A percentile compares a stretch with the other conserved stretches of the same genome.
phyloP scores from a whole-genome alignment of 306 rosid species.

The Morella rubra region DNA sequence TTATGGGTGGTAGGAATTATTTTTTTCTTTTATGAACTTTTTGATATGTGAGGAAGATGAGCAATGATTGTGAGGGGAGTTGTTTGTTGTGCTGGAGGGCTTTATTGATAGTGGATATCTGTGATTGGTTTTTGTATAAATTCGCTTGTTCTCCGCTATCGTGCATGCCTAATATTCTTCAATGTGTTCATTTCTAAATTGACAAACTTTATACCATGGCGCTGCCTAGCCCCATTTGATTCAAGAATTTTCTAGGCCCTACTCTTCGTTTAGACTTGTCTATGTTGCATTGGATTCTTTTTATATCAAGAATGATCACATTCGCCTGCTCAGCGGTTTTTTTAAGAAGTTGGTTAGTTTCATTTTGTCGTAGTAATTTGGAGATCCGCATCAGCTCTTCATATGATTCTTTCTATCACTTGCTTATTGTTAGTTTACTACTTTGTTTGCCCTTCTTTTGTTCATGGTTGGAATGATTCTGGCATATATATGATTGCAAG shows the following conservation, averaged over 20 bases:
- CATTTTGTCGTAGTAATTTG: not conserved
- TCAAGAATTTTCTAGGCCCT: not conserved
- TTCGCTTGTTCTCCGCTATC: too few species aligned
- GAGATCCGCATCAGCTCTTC: not conserved
- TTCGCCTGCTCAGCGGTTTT: not conserved
- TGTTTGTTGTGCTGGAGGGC: not conserved
- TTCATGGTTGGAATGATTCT: not conserved
- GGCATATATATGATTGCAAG: constrained; percentile 14
- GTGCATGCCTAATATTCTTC: not conserved
- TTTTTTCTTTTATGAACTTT: not conserved
- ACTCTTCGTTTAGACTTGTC: not conserved
- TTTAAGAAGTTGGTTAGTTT: not conserved
- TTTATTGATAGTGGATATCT: not conserved
- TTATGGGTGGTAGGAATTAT: too few species aligned
- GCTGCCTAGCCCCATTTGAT: not conserved
- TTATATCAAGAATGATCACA: not conserved
- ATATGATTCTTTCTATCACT: not conserved
- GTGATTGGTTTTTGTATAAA: not conserved
- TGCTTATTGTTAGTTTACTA: constrained; percentile 13
- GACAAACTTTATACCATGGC: not conserved
- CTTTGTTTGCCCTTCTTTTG: not conserved
- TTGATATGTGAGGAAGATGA: not conserved
- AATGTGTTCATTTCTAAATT: not conserved
- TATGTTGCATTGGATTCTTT: not conserved
- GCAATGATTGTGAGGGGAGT: not conserved